Evolutionary conservation across 345 rosid genomes (phyloP).

Genomic region (Turritis glabra): DNA sequence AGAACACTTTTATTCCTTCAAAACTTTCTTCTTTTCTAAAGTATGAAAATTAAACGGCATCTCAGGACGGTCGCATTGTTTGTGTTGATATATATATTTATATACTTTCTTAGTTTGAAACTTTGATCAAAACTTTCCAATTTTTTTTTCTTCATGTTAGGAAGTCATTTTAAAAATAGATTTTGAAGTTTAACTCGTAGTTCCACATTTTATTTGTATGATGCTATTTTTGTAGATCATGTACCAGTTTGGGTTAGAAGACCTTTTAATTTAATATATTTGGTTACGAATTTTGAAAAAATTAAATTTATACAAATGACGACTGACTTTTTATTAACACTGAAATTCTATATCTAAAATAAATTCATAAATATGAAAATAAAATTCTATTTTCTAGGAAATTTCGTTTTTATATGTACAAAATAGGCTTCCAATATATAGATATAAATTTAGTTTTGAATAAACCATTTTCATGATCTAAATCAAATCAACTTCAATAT

Average conservation of each 20-base stretch:
- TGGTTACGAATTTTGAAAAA: not conserved
- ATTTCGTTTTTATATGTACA: not conserved
- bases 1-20: no score
- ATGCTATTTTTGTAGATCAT: no score
- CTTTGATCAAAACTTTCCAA: no score
- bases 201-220: no score
- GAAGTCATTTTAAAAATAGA: no score
- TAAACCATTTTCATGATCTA: not conserved
- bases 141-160: no score
- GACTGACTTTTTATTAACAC: not conserved
- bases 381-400: not conserved
- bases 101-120: no score
- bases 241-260: not conserved
- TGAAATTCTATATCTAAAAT: not conserved
- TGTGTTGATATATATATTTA: no score
- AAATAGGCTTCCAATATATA: not conserved
- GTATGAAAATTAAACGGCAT: no score
- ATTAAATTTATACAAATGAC: not conserved
- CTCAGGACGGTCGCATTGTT: no score
- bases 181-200: not conserved
- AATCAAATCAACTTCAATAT: not conserved
- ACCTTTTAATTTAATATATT: not conserved
- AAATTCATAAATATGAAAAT: not conserved
- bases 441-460: not conserved
- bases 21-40: no score